Percentiles rank a stretch among this genome's conserved stretches.
These are phyloP conservation scores for Mallotus japonicus DNA, from an alignment of 441 rosid species.

Conservation along the genomic window DNA sequence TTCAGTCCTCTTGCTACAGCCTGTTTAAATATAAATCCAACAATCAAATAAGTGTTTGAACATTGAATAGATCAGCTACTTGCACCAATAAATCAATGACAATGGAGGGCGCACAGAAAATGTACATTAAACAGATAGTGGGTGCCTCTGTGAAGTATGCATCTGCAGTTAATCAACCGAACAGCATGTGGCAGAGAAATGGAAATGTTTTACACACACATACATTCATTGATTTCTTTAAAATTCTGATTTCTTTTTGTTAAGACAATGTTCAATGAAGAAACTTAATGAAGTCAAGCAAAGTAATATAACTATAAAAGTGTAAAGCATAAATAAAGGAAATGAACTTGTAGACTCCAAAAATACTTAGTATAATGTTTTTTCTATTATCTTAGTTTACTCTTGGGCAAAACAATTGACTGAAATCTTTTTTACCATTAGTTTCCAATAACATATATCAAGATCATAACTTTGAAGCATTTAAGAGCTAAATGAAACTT, in stretches of 20 bases:
- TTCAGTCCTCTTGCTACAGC: slow-evolving; percentile 95
- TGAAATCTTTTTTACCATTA: background rate
- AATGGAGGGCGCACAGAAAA: background rate
- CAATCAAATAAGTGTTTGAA: slow-evolving; percentile 1
- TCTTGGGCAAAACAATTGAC: background rate
- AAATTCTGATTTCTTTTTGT: background rate
- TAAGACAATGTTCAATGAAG: background rate
- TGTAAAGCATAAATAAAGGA: background rate
- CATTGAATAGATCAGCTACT: slow-evolving; percentile 14
- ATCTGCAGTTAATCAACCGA: background rate
- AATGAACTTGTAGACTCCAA: background rate
- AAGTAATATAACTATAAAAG: background rate
- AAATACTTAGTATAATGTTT: background rate
- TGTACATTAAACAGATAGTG: background rate
- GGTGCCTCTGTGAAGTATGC: background rate
- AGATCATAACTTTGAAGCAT: background rate
- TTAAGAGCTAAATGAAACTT: background rate
- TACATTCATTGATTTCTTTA: background rate
- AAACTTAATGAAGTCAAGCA: background rate
- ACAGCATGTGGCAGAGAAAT: background rate
- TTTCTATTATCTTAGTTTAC: background rate
- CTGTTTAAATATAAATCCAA: slow-evolving; percentile 39
- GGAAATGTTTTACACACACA: background rate
- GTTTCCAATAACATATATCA: background rate
- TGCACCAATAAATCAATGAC: background rate